A percentile compares a stretch with the other conserved stretches of the same genome.
These are phyloP conservation scores for Abrus pulchellus DNA, from an alignment of 306 rosid genomes.

Conservation along the genomic window DNA sequence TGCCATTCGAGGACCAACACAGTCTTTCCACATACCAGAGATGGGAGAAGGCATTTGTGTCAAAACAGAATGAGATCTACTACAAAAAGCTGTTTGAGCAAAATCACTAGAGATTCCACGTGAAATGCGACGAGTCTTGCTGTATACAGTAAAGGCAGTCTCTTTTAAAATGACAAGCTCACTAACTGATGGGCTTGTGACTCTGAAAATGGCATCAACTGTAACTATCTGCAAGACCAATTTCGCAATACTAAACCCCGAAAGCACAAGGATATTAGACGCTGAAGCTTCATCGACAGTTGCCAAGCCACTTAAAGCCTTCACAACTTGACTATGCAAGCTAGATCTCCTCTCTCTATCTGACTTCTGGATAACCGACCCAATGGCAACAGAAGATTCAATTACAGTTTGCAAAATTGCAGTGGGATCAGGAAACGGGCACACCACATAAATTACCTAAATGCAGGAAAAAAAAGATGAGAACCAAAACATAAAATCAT, in stretches of 20 bases:
- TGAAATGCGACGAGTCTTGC: constrained; percentile 93
- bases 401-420: constrained; percentile 90
- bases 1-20: constrained; percentile 83
- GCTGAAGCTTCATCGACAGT: constrained; percentile 95
- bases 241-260: constrained; percentile 88
- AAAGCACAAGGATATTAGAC: constrained; percentile 82
- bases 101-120: constrained; percentile 79
- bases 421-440: constrained; percentile 98
- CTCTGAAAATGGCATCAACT: constrained; percentile 95
- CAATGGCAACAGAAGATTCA: constrained; percentile 92
- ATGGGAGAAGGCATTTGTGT: constrained; percentile 87
- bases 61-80: constrained; percentile 79
- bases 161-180: constrained; percentile 92
- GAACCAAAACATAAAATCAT: constrained; percentile 33
- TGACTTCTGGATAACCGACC: constrained; percentile 83
- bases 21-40: constrained; percentile 95
- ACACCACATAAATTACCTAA: constrained; percentile 95
- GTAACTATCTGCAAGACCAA: constrained; percentile 95
- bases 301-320: constrained; percentile 91
- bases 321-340: constrained; percentile 87
- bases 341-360: constrained; percentile 88
- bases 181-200: constrained; percentile 85
- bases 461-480: constrained; percentile 38
- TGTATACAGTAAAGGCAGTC: constrained; percentile 91
- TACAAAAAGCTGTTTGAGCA: constrained; percentile 70